A percentile compares a stretch with the other conserved stretches of the same genome.
Conservation (phyloP, 495 filamentous ascomycete genomes). For the Penicillium fimorum region DNA sequence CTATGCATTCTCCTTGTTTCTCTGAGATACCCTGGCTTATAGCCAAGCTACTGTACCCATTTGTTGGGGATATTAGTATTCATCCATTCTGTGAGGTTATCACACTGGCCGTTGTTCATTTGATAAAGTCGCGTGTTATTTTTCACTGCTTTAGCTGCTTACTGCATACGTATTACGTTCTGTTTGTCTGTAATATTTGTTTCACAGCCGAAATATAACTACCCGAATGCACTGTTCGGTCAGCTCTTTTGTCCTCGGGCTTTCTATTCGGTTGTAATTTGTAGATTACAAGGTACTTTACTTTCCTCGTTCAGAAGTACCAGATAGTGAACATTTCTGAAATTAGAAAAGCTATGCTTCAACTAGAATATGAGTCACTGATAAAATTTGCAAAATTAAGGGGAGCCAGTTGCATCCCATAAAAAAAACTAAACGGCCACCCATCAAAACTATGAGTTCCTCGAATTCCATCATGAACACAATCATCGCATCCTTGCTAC, state of each 20-base stretch:
- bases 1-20: constrained; percentile 10
- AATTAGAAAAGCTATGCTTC: constrained; percentile 8
- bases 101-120: not conserved
- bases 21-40: constrained; percentile 13
- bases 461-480: not conserved
- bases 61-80: constrained; percentile 3
- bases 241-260: not conserved
- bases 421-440: not conserved
- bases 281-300: not conserved
- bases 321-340: not conserved
- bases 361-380: constrained; percentile 12
- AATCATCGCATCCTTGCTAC: constrained; percentile 1
- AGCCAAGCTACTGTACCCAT: not conserved
- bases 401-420: constrained; percentile 6
- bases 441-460: not conserved
- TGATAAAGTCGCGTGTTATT: not conserved
- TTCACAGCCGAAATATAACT: not conserved
- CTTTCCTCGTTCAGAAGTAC: not conserved
- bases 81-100: not conserved
- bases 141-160: not conserved
- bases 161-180: not conserved
- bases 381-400: constrained; percentile 9
- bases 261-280: not conserved
- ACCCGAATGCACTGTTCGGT: not conserved
- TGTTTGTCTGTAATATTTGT: not conserved